A percentile compares a stretch with the other conserved stretches of the same genome.
phyloP scores from a whole-genome alignment of 106 monocot species.

The Platanthera zijinensis region DNA sequence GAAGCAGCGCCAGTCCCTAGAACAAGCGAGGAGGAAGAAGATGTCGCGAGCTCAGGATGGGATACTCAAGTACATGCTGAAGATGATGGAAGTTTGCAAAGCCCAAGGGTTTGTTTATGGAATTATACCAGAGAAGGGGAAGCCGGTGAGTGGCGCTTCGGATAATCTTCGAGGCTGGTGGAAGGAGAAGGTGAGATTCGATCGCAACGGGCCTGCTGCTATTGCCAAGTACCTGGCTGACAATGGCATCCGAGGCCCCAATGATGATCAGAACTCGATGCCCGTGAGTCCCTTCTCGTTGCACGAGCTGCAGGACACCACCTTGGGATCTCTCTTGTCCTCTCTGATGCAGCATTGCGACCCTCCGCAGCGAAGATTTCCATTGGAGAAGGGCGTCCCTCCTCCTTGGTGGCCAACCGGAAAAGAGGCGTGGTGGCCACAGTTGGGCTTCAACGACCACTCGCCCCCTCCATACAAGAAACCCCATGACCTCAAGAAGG shows the following conservation, averaged over 20 bases:
- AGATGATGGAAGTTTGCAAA: constrained; percentile 29
- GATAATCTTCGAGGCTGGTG: constrained; percentile 27
- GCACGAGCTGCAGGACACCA: constrained; percentile 26
- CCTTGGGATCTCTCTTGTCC: constrained; percentile 15
- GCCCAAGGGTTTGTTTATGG: constrained; percentile 27
- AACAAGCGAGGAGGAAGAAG: constrained; percentile 22
- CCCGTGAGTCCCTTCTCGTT: constrained; percentile 14
- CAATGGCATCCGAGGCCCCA: constrained; percentile 10
- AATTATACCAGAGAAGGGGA: constrained; percentile 25
- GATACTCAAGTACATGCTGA: constrained; percentile 30
- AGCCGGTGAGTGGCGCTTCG: constrained; percentile 17
- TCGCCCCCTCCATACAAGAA: constrained; percentile 16
- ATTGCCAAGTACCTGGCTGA: constrained; percentile 17
- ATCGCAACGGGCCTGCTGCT: constrained; percentile 18
- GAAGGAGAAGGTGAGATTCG: constrained; percentile 25
- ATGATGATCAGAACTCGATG: constrained; percentile 8
- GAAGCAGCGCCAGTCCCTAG: constrained; percentile 17
- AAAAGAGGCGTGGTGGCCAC: constrained; percentile 16
- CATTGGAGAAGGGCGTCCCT: constrained; percentile 22
- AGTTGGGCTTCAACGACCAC: constrained; percentile 15
- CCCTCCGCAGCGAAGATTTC: constrained; percentile 20
- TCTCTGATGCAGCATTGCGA: constrained; percentile 29
- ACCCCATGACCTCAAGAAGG: constrained; percentile 26
- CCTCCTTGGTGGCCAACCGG: constrained; percentile 25
- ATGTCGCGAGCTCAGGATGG: constrained; percentile 29